These are phyloP conservation scores for Scutellaria galericulata DNA, from an alignment of 257 asterid genomes.

Conservation along the genomic window DNA sequence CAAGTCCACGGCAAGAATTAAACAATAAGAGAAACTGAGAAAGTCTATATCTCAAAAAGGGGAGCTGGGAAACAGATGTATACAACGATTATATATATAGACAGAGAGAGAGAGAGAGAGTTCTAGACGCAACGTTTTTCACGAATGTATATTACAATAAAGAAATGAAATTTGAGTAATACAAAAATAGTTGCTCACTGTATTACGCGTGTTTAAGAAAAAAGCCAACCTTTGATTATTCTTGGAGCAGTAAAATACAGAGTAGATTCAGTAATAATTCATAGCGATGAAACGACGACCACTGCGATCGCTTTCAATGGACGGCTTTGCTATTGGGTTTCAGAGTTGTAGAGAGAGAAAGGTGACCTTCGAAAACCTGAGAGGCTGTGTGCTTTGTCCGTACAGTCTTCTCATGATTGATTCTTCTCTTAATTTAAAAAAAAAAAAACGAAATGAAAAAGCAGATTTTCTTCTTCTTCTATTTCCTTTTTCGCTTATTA, in stretches of 20 bases:
- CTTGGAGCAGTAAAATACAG: constrained; percentile 17
- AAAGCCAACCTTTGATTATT: constrained; percentile 29
- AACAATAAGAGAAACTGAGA: neutral
- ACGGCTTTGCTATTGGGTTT: constrained; percentile 32
- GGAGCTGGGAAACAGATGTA: constrained; percentile 24
- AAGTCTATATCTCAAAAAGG: neutral
- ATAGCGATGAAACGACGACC: constrained; percentile 34
- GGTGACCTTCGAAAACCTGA: constrained; percentile 34
- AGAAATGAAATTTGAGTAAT: neutral
- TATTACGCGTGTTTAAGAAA: neutral
- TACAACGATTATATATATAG: neutral
- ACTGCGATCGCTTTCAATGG: constrained; percentile 42
- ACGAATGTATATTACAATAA: constrained; percentile 26
- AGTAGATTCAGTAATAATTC: constrained; percentile 30
- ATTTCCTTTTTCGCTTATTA: too few relatives aligned
- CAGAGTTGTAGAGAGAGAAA: constrained; percentile 24
- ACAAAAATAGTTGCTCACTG: neutral
- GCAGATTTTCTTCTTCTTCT: neutral
- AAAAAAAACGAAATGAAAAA: constrained; percentile 12
- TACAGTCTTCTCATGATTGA: neutral
- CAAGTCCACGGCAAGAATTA: neutral
- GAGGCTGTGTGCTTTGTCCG: constrained; percentile 17
- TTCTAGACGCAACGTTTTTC: constrained; percentile 49
- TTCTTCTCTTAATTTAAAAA: neutral
- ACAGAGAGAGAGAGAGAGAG: constrained; percentile 22